Conservation (phyloP, 1,284 basidiomycete species). For the Microbotryum lychnidis-dioicae region DNA sequence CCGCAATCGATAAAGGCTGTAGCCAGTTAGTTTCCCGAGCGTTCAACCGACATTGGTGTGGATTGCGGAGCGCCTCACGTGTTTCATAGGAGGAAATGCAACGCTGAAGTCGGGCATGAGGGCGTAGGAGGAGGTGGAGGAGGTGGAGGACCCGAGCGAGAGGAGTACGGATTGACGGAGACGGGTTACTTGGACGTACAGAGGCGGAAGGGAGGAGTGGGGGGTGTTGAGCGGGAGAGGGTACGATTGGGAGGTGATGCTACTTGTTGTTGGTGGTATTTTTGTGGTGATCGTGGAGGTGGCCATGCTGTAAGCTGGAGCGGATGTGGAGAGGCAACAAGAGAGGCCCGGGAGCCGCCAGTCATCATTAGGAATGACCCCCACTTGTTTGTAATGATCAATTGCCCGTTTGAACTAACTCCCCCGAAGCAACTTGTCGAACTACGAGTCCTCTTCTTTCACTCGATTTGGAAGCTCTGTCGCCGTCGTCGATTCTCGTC, state of each 20-base stretch:
- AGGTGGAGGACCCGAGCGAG: conserved; percentile 6
- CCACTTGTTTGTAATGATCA: too few relatives aligned
- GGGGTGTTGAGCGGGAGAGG: conserved; percentile 9
- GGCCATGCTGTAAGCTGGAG: not conserved
- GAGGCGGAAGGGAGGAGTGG: conserved; percentile 2
- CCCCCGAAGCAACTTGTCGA: not conserved
- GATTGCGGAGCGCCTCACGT: not conserved
- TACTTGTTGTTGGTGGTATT: not conserved
- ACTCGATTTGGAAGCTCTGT: too few relatives aligned
- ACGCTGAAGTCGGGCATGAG: conserved; percentile 15
- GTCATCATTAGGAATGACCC: not conserved
- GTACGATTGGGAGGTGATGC: not conserved
- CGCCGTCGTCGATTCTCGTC: too few relatives aligned
- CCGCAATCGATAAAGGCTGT: too few relatives aligned
- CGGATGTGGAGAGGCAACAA: not conserved
- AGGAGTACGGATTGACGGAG: conserved; percentile 6
- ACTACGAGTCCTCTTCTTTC: too few relatives aligned
- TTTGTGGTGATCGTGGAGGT: not conserved
- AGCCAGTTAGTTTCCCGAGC: too few relatives aligned
- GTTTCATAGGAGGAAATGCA: not conserved
- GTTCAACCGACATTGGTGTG: not conserved
- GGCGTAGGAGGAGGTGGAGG: conserved; percentile 1
- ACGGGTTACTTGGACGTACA: conserved; percentile 12
- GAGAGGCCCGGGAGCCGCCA: not conserved
- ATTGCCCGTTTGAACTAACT: too few relatives aligned